phyloP scores from a whole-genome alignment of 768 basidiomycete genomes.

The Serpula lacrymans region DNA sequence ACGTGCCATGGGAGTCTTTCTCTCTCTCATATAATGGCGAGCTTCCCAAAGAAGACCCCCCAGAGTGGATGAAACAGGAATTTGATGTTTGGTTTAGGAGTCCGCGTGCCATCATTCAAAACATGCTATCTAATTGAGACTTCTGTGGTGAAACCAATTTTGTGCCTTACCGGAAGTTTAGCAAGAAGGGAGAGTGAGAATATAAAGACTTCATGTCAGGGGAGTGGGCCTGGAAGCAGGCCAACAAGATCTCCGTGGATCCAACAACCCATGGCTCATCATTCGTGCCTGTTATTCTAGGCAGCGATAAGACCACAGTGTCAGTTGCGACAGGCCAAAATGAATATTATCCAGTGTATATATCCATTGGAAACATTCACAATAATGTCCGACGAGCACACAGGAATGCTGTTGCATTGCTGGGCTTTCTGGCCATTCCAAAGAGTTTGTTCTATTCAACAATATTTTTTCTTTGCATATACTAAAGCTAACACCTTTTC shows the following conservation, averaged over 20 bases:
- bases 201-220: conserved; percentile 8
- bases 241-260: conserved; percentile 18
- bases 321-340: conserved; percentile 38
- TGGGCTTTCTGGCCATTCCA: conserved; percentile 27
- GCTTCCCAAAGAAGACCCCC: conserved; percentile 4
- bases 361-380: conserved; percentile 23
- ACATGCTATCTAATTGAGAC: conserved; percentile 18
- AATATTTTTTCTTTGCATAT: conserved; percentile 2
- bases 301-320: conserved; percentile 42
- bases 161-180: conserved; percentile 13
- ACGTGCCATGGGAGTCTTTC: conserved; percentile 34
- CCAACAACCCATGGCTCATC: conserved; percentile 26
- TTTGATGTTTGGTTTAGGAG: conserved; percentile 19
- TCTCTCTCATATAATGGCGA: conserved; percentile 20
- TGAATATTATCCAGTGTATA: conserved; percentile 36
- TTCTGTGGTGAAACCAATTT: conserved; percentile 18
- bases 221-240: conserved; percentile 14
- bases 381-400: conserved; percentile 16
- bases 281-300: conserved; percentile 28
- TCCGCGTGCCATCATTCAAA: conserved; percentile 10
- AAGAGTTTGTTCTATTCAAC: conserved; percentile 19
- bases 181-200: no score
- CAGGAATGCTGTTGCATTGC: conserved; percentile 15
- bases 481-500: background rate
- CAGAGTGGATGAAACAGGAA: conserved; percentile 20